Evolutionary conservation across 768 basidiomycete species (phyloP), one percentile per base, ranked within the genome.

Genomic region (Cubamyces sp.): DNA sequence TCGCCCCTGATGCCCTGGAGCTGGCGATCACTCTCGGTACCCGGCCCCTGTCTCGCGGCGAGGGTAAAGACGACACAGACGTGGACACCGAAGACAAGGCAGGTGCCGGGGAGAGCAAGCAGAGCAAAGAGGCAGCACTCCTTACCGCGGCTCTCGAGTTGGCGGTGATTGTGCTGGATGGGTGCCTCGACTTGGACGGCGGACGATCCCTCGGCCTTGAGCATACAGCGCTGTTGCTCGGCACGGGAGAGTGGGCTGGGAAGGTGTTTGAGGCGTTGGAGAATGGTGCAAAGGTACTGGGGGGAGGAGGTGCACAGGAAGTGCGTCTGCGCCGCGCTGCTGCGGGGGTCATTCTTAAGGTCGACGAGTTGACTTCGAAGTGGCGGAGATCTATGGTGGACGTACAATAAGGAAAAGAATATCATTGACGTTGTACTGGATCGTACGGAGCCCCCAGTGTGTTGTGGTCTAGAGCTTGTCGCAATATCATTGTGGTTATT

Each of bases 1-100:
- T 97, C 52, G 91, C 87, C 3, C 94, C 95, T 0, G 88, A 92
- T 65, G 79, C 88, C 4, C 74, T 98, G 54, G 93, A 96, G 69
- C 79, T 98, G 21, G 93, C 93, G 1, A 75, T 95, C 23, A 87
- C 90, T 0, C 67, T 96, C 30, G 93, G 94, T 0, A 86, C 87
- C 6, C 79, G 82, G 49, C 87, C 87, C 8, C 73, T 88, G 28
- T 83, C 86, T 18, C 73, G 65, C 30, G 77, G 74, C 1, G 73
- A 75, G 43, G 68, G 70, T 16, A 69, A 68, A 26, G 77, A 77
- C 40, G 74, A 73, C 14, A 64, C 62, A 21, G 71, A 66, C 18
- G 67, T 21, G 19, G 63, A 60, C 12, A 7, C 51, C 34, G 41
- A 51, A 8, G 54, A 16, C 34, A 40, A 41, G 1, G 16, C 18